Evolutionary conservation across 2,329 filamentous ascomycete species (phyloP), one percentile per base, ranked within the genome.

Genomic region (Colletotrichum orchidophilum): DNA sequence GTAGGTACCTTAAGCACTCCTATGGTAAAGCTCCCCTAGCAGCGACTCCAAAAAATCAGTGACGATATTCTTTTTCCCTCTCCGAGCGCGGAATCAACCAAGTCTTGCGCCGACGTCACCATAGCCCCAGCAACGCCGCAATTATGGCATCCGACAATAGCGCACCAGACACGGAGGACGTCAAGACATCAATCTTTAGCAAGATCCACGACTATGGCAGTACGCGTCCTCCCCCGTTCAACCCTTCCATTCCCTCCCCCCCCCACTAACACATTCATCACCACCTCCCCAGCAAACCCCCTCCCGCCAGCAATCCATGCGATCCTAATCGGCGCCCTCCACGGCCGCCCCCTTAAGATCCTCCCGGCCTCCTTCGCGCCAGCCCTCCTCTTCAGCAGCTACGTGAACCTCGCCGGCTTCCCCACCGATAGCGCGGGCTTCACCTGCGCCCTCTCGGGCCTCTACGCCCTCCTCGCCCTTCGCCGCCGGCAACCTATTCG

Each of bases 371-470:
- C 83, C 61, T 84, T 86, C 76, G 79, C 82, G n/a, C 86, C 86
- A 27, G 82, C 87, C 29, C 84, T 90, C 35, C 79, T 89, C 66
- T 88, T 90, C 80, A 82, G 85, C 64, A 86, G 84, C 77, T 91
- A 90, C 80, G 84, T 89, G 76, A 89, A 89, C 78, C 84, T 91
- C 7, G 87, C 88, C 24, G 88, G 88, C 70, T 89, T 87, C 81
- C 85, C 84, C 72, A 88, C 86, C 62, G 88, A 88, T 76, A 84
- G 84, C 67, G 88, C 88, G 2, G 88, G 87, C 61, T 80, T 90
- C 67, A 84, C 86, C 0, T 86, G 86, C 63, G 87, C 88, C 18
- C 87, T 87, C 81, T 88, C 86, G 54, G 88, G 88, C 33, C 81
- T 90, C 18, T 91, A 91, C 77, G 84, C 86, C 4, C 80, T 90